Base-by-base conservation (phyloP, 169 alveolate genomes). In the Plasmodium malariae region DNA sequence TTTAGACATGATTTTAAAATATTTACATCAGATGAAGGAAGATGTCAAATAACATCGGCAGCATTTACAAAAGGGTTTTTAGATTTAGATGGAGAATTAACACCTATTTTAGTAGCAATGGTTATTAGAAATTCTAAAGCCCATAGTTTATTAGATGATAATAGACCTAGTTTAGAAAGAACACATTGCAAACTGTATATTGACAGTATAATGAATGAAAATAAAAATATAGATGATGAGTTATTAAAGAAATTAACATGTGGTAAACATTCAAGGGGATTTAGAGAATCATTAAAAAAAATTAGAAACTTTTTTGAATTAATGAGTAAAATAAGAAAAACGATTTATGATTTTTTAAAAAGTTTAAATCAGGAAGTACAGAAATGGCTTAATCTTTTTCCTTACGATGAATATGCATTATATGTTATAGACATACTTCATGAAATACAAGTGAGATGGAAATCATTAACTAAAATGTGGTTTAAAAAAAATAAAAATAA, bases 41-140 rank as follows among this genome's bases (percentile, higher is more conserved):
- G 99, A 92, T 98, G 99, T 88, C 98, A 98, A 70, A 96, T 98
- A 54, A 98, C 99, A 1, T 97, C 99, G 3, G 99, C 99, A 1
- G 99, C 99, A 14, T 98, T 98, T 93, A 96, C 99, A 34, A 98
- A 98, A 93, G 99, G 99, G 7, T 96, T 98, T 40, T 92, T 98
- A 32, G 99, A 97, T 87, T 94, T 98, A 17, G 99, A 98, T 87
- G 99, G 99, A 0, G 99, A 98, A 17, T 93, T 98, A 55, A 98
- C 99, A 1, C 99, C 99, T 17, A 98, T 98, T 2, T 94, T 98
- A 74, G 99, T 97, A 14, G 97, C 98, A 14, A 95, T 98, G 97
- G 99, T 98, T 12, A 92, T 93, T 36, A 87, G 96, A 21, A 92
- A 94, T 78, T 92, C 94, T 32, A 90, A 92, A 69, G 95, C 96